A percentile compares a stretch with the other conserved stretches of the same genome.
Evolutionary conservation across 2,329 filamentous ascomycete genomes (phyloP).

Genomic region (Microdochium paspali): DNA sequence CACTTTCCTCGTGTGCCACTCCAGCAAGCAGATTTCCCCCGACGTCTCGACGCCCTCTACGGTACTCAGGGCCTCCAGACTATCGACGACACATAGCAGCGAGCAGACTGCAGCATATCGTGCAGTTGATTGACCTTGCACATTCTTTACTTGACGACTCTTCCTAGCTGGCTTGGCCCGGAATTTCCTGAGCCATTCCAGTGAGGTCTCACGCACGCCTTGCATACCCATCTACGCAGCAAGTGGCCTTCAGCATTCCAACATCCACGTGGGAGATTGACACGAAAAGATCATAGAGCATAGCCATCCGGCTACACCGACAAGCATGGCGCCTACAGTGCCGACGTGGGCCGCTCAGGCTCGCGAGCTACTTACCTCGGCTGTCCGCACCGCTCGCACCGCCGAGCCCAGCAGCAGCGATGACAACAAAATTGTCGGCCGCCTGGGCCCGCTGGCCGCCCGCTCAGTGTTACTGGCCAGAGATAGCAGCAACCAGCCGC

Average conservation of each 20-base stretch:
- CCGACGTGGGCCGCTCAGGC: slow-evolving; percentile 18
- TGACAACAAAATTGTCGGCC: slow-evolving; percentile 15
- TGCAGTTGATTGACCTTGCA: background rate
- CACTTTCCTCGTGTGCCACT: background rate
- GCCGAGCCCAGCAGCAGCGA: slow-evolving; percentile 6
- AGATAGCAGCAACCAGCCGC: slow-evolving; percentile 18
- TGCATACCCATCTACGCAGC: background rate
- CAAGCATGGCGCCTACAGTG: slow-evolving; percentile 23
- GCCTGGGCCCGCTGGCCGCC: slow-evolving; percentile 32
- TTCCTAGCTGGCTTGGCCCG: slow-evolving; percentile 2
- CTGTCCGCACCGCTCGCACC: slow-evolving; percentile 12
- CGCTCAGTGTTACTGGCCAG: slow-evolving; percentile 31
- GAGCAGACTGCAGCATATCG: background rate
- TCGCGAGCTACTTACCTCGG: slow-evolving; percentile 15
- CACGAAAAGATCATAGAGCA: background rate
- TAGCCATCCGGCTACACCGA: too few relatives aligned
- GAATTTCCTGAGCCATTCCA: slow-evolving; percentile 1
- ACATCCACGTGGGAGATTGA: background rate
- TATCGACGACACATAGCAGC: background rate
- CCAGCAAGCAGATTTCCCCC: background rate
- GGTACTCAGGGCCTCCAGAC: background rate
- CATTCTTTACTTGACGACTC: background rate
- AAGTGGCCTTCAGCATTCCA: background rate
- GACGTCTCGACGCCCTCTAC: background rate
- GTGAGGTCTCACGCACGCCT: background rate